Conservation (phyloP, 2,329 filamentous ascomycete genomes). For the Xylariaceae sp. region DNA sequence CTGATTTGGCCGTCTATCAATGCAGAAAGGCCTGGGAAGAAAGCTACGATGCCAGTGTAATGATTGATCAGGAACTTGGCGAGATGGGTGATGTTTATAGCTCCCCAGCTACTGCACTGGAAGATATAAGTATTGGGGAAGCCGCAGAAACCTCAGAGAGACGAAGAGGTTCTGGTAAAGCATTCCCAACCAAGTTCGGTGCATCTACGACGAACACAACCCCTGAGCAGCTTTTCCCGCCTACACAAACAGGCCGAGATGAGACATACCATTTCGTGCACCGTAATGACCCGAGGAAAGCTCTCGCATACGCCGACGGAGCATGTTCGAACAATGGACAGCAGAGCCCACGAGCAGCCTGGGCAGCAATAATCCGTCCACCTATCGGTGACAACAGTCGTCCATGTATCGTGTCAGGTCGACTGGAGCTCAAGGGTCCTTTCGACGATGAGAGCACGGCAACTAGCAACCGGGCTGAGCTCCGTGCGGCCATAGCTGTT, state of each 20-base stretch:
- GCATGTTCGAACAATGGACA: constrained; percentile 14
- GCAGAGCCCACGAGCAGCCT: constrained; percentile 12
- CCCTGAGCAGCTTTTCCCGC: constrained; percentile 9
- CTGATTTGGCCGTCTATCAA: constrained; percentile 7
- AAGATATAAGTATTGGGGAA: constrained; percentile 1
- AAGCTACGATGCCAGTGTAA: constrained; percentile 8
- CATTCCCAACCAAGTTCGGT: constrained; percentile 13
- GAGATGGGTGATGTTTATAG: constrained; percentile 6
- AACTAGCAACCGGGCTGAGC: constrained; percentile 44
- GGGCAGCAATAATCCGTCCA: constrained; percentile 11
- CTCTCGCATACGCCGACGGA: constrained; percentile 13
- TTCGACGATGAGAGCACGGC: constrained; percentile 14
- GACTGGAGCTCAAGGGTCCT: constrained; percentile 13
- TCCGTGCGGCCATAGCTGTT: constrained; percentile 48
- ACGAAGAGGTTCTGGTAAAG: constrained; percentile 12
- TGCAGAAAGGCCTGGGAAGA: constrained; percentile 15
- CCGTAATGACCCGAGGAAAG: constrained; percentile 7
- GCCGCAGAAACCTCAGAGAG: constrained; percentile 1
- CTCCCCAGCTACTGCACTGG: constrained; percentile 2
- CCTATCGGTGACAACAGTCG: constrained; percentile 3
- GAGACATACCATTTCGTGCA: constrained; percentile 8
- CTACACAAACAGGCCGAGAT: constrained; percentile 5
- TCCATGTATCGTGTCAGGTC: constrained; percentile 9
- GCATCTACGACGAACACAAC: constrained; percentile 1
- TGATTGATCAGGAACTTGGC: constrained; percentile 9